phyloP scores from a whole-genome alignment of 139 green algal species.

The Picochlorum sp. region DNA sequence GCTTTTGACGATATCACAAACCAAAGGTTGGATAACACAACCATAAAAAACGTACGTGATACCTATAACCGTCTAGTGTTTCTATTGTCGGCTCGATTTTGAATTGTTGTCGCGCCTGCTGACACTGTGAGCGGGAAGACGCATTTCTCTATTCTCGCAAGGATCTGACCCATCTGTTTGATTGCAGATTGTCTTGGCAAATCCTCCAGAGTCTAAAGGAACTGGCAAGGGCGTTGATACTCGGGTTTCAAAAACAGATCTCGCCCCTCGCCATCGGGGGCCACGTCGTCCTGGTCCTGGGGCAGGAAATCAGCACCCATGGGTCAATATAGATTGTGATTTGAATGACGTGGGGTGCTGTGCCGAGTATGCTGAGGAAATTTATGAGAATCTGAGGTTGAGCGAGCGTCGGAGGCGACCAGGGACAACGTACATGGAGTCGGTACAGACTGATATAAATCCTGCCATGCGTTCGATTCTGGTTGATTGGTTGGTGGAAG shows the following conservation, averaged over 20 bases:
- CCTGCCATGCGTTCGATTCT: conserved; percentile 87
- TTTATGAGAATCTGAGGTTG: conserved; percentile 62
- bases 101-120: background rate
- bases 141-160: too few species aligned
- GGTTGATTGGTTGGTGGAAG: conserved; percentile 96
- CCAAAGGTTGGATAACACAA: conserved; percentile 8
- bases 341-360: conserved; percentile 62
- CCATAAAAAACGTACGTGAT: background rate
- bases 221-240: too few species aligned
- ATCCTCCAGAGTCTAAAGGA: too few species aligned
- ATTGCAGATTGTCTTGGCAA: too few species aligned
- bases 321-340: conserved; percentile 56
- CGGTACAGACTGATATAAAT: conserved; percentile 82
- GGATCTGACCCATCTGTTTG: too few species aligned
- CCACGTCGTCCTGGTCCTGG: too few species aligned
- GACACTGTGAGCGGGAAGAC: too few species aligned
- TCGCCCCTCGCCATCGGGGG: too few species aligned
- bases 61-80: background rate
- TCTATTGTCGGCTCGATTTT: background rate
- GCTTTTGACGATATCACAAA: conserved; percentile 31
- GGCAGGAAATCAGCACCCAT: background rate
- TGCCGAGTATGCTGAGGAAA: conserved; percentile 59
- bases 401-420: conserved; percentile 38
- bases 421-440: conserved; percentile 58
- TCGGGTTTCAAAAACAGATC: too few species aligned